phyloP scores from a whole-genome alignment of 1,284 basidiomycete genomes.

The Somion occarium region DNA sequence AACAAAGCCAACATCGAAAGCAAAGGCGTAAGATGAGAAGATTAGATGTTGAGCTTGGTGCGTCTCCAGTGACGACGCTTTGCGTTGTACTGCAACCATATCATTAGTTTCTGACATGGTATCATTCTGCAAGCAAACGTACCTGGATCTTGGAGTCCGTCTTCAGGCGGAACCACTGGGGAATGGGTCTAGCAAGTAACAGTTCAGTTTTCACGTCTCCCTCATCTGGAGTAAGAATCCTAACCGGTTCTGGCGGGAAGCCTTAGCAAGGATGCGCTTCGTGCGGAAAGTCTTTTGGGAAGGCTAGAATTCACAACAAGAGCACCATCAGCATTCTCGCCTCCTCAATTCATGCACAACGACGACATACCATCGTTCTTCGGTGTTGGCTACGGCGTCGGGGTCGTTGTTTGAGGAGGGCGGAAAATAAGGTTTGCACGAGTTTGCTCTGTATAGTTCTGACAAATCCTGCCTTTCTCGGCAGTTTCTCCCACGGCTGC shows the following conservation, averaged over 20 bases:
- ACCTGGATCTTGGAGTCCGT: conserved; percentile 94
- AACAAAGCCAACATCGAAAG: conserved; percentile 7
- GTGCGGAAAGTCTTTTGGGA: conserved; percentile 98
- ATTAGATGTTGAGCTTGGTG: conserved; percentile 91
- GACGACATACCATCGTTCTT: conserved; percentile 29
- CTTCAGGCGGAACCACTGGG: conserved; percentile 98
- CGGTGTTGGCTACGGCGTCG: conserved; percentile 25
- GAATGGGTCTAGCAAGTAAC: conserved; percentile 69
- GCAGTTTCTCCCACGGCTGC: conserved; percentile 5
- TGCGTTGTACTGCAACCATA: conserved; percentile 71
- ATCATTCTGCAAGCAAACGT: too few relatives aligned
- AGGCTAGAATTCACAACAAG: conserved; percentile 50
- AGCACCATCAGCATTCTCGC: not conserved
- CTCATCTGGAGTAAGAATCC: conserved; percentile 21
- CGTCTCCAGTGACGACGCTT: conserved; percentile 94
- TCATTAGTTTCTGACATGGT: not conserved
- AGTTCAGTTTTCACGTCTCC: conserved; percentile 5
- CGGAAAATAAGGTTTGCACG: conserved; percentile 31
- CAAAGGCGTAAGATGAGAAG: not conserved
- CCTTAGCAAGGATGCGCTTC: conserved; percentile 97
- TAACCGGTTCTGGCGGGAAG: conserved; percentile 91
- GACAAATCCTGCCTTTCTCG: conserved; percentile 24
- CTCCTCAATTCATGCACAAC: conserved; percentile 1
- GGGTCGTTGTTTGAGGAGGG: conserved; percentile 23
- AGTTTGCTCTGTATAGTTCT: conserved; percentile 32